Evolutionary conservation across 257 asterid genomes (phyloP), one percentile per base, ranked within the genome.

Genomic region (Thymus mandschuricus): DNA sequence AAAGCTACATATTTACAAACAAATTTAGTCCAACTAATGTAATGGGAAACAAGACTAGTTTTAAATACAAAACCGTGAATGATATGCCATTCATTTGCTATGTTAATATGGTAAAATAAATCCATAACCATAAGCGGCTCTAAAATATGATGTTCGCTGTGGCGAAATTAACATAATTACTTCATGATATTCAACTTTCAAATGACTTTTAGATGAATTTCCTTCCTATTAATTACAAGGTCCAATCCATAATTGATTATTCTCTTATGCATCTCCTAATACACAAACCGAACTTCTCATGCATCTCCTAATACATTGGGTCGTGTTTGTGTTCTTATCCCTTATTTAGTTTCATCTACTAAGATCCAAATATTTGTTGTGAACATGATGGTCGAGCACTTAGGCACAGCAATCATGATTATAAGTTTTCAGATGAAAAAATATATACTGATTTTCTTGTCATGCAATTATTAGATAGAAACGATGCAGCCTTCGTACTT

Each of bases 301-400:
- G 28, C 6, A 51, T 51, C 28, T 51, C 57, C 31, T 1, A 5
- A 51, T n/a, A 50, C 30, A 21, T n/a, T 9, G 3, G 6, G 15
- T 51, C 27, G 29, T 51, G 31, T 21, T 15, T 38, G 57, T 15
- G 57, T 51, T 38, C 31, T 51, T 51, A n/a, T 50, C 57, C 30
- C 29, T 15, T 51, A 28, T 51, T 51, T 30, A 51, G 8, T 51
- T 15, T 51, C 57, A 51, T 51, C 57, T 7, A 51, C 30, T n/a
- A 51, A 56, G 61, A 58, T 58, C 8, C 33, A 13, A 49, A 60
- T 60, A 35, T 35, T 38, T 60, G 31, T n/a, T 21, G 33, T 60
- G 48, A 3, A 60, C 49, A 60, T 60, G 48, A 60, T 8, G 13
- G 21, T 38, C 13, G 49, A 60, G 33, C 33, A 60, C 15, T 12